Conservation (phyloP, 2,329 filamentous ascomycete genomes). For the Colletotrichum orchidophilum region DNA sequence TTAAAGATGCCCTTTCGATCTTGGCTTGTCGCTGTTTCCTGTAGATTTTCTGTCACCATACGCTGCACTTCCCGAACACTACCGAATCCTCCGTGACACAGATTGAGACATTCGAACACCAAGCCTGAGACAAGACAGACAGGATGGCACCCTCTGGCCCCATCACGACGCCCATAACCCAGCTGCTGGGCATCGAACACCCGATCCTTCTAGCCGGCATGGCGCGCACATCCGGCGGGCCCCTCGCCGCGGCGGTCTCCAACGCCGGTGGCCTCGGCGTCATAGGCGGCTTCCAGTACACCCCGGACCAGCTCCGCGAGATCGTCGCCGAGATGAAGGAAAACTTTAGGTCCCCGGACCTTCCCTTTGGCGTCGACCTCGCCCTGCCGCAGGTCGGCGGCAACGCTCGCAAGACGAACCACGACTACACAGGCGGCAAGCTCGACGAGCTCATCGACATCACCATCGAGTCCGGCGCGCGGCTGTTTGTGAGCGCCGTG, state of each 20-base stretch:
- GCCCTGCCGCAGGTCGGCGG: slow-evolving; percentile 91
- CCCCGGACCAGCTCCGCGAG: slow-evolving; percentile 75
- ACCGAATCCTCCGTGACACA: background rate
- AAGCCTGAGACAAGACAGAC: background rate
- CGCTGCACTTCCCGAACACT: background rate
- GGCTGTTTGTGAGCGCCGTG: slow-evolving; percentile 87
- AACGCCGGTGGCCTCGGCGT: slow-evolving; percentile 88
- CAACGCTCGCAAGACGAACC: slow-evolving; percentile 86
- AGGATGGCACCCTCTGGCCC: slow-evolving; percentile 57
- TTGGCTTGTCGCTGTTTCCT: background rate
- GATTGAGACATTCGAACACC: background rate
- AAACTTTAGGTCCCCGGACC: slow-evolving; percentile 69
- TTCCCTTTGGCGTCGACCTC: slow-evolving; percentile 92
- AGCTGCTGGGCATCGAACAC: slow-evolving; percentile 83
- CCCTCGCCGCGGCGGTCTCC: slow-evolving; percentile 85
- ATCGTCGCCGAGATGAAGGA: slow-evolving; percentile 90
- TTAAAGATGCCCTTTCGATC: background rate
- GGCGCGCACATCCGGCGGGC: slow-evolving; percentile 83
- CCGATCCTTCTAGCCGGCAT: slow-evolving; percentile 94
- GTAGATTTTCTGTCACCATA: background rate
- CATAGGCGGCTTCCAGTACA: slow-evolving; percentile 77
- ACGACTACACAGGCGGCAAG: slow-evolving; percentile 93
- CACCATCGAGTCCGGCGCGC: slow-evolving; percentile 83
- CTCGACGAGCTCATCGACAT: slow-evolving; percentile 90
- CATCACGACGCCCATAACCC: slow-evolving; percentile 81